Evolutionary conservation across 371 early-diverging fungal species (phyloP), one percentile per base, ranked within the genome.

Genomic region (Rhizopus stolonifer): DNA sequence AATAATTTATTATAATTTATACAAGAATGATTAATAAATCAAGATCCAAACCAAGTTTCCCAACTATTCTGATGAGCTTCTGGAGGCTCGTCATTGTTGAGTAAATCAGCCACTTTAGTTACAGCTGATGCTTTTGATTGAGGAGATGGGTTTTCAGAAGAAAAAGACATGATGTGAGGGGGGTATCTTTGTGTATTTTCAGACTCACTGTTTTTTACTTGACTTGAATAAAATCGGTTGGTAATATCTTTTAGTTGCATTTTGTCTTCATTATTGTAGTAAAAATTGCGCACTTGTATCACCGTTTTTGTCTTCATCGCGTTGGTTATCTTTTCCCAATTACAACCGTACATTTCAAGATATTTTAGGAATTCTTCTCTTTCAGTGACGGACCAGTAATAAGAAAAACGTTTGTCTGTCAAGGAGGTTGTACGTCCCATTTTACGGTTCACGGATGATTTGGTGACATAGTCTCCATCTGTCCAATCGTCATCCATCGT

Each of bases 371-470:
- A 95, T 36, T 87, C 87, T 11, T 73, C 69, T 22, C 85, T 82
- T 60, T 95, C 95, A 4, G 81, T 79, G 4, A 85, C 82, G 4
- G 93, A 87, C 95, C 95, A 95, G 52, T 92, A 93, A 59, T 81
- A 83, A 0, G 73, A 65, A 19, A 81, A 68, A 0, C 72, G 72
- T 39, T 72, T 80, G 9, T 32, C 32, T 1, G 54, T 40, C 6
- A 68, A 45, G n/a, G 65, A 60, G 4, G 69, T 38, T 2, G 66
- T 54, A 29, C 65, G 59, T 21, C 64, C 68, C 17, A 67, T 43
- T 44, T 67, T 61, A 38, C 74, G 67, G 13, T 56, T 52, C 1
- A 56, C 51, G n/a, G n/a, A n/a, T 3, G 40, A 22, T 4, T 45
- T 48, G 0, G 45, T 11, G 0, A 25, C 40, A 46, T 56, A 67